Evolutionary conservation across 2,329 filamentous ascomycete genomes (phyloP), one percentile per base, ranked within the genome.

Genomic region (Hypoxylon sp.): DNA sequence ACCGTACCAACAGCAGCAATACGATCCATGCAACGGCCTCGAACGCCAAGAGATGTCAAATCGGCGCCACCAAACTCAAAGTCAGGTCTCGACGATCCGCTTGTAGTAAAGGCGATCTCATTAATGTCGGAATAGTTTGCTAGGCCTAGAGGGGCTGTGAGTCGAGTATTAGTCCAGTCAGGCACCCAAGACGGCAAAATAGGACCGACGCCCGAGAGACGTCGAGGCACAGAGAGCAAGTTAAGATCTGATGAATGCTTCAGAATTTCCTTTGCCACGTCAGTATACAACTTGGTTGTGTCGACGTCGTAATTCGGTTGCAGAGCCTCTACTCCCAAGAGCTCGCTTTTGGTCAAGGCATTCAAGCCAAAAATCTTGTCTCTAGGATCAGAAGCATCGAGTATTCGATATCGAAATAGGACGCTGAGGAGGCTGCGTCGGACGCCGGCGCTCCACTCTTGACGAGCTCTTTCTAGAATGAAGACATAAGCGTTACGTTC

Each of bases 181-280:
- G 73, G 73, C n/a, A 72, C 73, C 73, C 73, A 74, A n/a, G 73
- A 73, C 17, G 73, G 72, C 27, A 74, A 29, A 47, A 67, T 35
- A 44, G 59, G 56, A 3, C 53, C 46, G 17, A 31, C 31, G 0
- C 54, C 63, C 2, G 13, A 48, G 15, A 63, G 46, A 6, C 67
- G 65, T 53, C 71, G 72, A 35, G 72, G 62, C 8, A 67, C 52
- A 24, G 73, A 75, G 1, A 75, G 62, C 44, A 74, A 50, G 11
- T 70, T 72, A 4, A 72, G 65, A 60, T 70, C 46, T 4, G 67
- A 56, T 2, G 70, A 52, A 39, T 70, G 51, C 8, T 52, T 52
- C 11, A 74, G 52, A 37, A 75, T 66, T 44, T 59, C 66, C 8
- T 65, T 61, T 3, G 73, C 71, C 6, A 66, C 56, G 1, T 51